Evolutionary conservation across 2,329 filamentous ascomycete species (phyloP).

Genomic region (Pyrenophora tritici-repentis): DNA sequence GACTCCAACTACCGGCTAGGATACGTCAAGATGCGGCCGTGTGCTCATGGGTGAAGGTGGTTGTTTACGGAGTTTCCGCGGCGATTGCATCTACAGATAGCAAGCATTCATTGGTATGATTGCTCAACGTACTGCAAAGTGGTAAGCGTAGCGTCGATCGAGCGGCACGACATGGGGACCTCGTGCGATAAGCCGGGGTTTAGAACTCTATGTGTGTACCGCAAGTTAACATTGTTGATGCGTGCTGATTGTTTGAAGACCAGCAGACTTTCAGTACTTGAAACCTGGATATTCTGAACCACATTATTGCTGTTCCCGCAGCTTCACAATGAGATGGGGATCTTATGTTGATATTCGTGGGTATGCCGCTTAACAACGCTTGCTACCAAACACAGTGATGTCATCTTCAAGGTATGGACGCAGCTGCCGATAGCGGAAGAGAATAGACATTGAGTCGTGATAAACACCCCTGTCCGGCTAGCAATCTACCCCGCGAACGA

Average conservation of each 20-base stretch:
- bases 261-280: neutral
- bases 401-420: constrained; percentile 3
- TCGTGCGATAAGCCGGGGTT: constrained; percentile 9
- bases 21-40: neutral
- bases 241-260: neutral
- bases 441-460: neutral
- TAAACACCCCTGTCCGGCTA: constrained; percentile 9
- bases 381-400: constrained; percentile 5
- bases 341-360: neutral
- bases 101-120: constrained; percentile 7
- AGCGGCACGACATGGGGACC: neutral
- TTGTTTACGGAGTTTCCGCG: constrained; percentile 8
- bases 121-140: neutral
- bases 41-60: constrained; percentile 1
- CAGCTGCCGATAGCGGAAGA: constrained; percentile 9
- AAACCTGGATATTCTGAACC: neutral
- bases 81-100: constrained; percentile 2
- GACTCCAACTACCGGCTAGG: constrained; percentile 6
- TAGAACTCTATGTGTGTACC: neutral
- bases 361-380: neutral
- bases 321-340: constrained; percentile 1
- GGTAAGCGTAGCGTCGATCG: constrained; percentile 4
- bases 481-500: constrained; percentile 12
- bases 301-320: neutral
- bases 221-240: neutral